phyloP scores from a whole-genome alignment of 768 basidiomycete species.

The Hortiboletus campestris region DNA sequence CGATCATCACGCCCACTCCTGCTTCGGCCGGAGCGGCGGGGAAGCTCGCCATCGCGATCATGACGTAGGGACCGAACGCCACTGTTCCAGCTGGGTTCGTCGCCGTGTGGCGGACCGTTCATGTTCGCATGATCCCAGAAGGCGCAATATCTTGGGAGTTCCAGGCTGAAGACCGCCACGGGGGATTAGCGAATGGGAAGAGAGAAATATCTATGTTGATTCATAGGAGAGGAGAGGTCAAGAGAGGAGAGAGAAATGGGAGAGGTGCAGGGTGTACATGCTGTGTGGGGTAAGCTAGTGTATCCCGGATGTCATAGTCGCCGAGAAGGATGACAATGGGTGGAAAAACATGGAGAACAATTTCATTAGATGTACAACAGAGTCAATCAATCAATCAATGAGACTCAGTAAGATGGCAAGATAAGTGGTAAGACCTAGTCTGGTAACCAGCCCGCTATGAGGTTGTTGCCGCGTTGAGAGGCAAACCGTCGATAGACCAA shows the following conservation, averaged over 20 bases:
- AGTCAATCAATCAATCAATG: too few species aligned
- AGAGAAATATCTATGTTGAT: constrained; percentile 43
- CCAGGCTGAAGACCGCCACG: constrained; percentile 58
- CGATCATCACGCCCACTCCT: constrained; percentile 59
- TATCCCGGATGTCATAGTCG: too few species aligned
- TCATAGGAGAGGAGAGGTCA: constrained; percentile 29
- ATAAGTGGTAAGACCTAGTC: too few species aligned
- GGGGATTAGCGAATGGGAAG: constrained; percentile 29
- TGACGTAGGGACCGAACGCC: constrained; percentile 43
- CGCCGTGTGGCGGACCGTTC: constrained; percentile 46
- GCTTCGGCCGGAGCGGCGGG: constrained; percentile 73
- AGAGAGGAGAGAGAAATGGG: constrained; percentile 13
- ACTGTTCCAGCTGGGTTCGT: constrained; percentile 55
- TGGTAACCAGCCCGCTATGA: too few species aligned
- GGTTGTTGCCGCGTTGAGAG: too few species aligned
- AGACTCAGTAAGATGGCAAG: too few species aligned
- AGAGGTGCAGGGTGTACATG: constrained; percentile 11
- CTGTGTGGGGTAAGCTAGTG: constrained; percentile 10
- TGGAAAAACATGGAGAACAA: too few species aligned
- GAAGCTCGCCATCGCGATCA: constrained; percentile 44
- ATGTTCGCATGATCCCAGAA: constrained; percentile 52
- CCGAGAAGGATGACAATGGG: too few species aligned
- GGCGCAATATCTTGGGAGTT: constrained; percentile 82
- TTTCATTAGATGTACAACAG: too few species aligned
- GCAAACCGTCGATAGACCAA: too few species aligned